A percentile compares a stretch with the other conserved stretches of the same genome.
Evolutionary conservation across 2,329 filamentous ascomycete species (phyloP).

Genomic region (Apiospora kogelbergensis): DNA sequence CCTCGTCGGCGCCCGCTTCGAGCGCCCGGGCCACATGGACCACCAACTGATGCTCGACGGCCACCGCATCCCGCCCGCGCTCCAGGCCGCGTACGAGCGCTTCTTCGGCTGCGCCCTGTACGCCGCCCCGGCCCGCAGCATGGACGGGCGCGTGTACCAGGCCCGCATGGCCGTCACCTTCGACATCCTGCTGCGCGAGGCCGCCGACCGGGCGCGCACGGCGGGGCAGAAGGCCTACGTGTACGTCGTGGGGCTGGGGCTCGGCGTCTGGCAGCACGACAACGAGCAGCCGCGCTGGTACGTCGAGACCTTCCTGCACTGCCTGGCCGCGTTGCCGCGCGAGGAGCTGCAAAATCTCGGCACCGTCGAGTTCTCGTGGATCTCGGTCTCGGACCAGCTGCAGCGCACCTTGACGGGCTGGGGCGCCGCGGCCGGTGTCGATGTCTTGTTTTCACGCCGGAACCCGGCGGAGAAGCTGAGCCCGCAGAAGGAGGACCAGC

Average conservation of each 20-base stretch:
- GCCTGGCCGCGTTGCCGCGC: conserved; percentile 16
- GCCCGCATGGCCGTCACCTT: conserved; percentile 26
- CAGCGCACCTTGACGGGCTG: background rate
- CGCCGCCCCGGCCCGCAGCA: background rate
- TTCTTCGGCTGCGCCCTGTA: conserved; percentile 20
- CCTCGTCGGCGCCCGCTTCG: conserved; percentile 33
- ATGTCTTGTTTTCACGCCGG: conserved; percentile 23
- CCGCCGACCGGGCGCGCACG: conserved; percentile 23
- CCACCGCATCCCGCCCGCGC: conserved; percentile 21
- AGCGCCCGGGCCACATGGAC: conserved; percentile 31
- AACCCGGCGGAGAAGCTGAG: conserved; percentile 26
- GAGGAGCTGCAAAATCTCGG: conserved; percentile 18
- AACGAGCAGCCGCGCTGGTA: conserved; percentile 20
- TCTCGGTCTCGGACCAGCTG: conserved; percentile 3
- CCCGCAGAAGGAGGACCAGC: conserved; percentile 16
- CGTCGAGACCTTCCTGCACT: conserved; percentile 21
- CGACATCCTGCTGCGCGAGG: conserved; percentile 31
- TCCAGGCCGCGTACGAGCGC: conserved; percentile 21
- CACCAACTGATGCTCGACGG: background rate
- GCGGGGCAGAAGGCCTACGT: conserved; percentile 26
- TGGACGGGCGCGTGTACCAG: conserved; percentile 26
- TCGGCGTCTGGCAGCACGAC: conserved; percentile 26
- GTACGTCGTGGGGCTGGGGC: conserved; percentile 32
- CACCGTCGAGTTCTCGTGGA: conserved; percentile 27
- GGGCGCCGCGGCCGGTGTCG: conserved; percentile 13